phyloP scores from a whole-genome alignment of 345 rosid species.

The Eucalyptus curtisii region DNA sequence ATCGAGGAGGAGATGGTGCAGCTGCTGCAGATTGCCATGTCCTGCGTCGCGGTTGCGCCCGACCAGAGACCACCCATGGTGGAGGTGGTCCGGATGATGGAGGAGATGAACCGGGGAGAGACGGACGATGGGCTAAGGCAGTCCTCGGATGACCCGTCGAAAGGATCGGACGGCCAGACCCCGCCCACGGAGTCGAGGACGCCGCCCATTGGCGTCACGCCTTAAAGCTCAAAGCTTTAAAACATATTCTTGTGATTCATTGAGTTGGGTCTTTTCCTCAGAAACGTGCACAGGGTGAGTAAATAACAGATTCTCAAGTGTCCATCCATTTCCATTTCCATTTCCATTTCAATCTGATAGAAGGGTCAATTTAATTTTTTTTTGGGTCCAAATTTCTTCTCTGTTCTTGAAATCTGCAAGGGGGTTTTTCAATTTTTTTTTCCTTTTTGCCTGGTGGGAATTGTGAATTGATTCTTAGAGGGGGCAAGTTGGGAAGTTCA shows the following conservation, averaged over 20 bases:
- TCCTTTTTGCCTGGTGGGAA: neutral
- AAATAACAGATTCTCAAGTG: neutral
- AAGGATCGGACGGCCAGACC: constrained; percentile 84
- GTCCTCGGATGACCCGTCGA: constrained; percentile 94
- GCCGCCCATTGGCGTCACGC: constrained; percentile 48
- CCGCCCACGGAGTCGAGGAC: constrained; percentile 70
- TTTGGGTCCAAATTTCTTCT: neutral
- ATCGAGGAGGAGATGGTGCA: constrained; percentile 99
- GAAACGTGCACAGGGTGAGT: neutral
- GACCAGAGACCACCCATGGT: constrained; percentile 86
- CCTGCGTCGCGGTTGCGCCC: constrained; percentile 78
- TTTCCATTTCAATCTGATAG: neutral
- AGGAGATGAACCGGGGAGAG: constrained; percentile 72
- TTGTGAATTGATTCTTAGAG: constrained; percentile 5
- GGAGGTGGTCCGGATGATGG: constrained; percentile 85
- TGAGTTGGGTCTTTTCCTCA: neutral
- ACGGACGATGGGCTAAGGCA: constrained; percentile 71
- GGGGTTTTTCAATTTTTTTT: neutral
- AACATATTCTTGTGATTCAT: neutral
- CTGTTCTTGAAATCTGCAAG: neutral
- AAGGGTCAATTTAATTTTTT: neutral
- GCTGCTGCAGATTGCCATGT: constrained; percentile 88
- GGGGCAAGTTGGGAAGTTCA: neutral
- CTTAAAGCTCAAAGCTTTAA: constrained; percentile 6
- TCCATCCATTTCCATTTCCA: neutral